Evolutionary conservation across 2,329 filamentous ascomycete genomes (phyloP).

Genomic region (Aspergillus sp.): DNA sequence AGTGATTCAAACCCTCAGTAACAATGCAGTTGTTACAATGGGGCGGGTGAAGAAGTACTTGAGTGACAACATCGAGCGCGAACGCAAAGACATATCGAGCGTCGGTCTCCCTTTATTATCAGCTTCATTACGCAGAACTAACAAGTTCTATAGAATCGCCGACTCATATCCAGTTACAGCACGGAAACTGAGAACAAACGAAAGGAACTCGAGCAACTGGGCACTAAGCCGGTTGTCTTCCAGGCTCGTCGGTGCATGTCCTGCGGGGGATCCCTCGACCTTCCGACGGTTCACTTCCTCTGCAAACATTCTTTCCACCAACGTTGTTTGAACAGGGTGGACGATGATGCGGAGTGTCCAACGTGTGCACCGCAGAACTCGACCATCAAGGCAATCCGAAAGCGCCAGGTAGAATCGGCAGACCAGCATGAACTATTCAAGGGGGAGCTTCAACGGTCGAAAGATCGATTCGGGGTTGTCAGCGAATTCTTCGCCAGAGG

Average conservation of each 20-base stretch:
- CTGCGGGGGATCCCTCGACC: constrained; percentile 74
- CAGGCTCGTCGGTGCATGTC: constrained; percentile 84
- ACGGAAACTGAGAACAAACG: constrained; percentile 78
- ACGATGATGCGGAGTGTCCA: constrained; percentile 75
- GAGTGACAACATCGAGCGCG: constrained; percentile 80
- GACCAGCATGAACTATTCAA: constrained; percentile 87
- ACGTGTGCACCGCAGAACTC: constrained; percentile 81
- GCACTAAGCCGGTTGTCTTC: constrained; percentile 80
- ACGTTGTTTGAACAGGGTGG: constrained; percentile 71
- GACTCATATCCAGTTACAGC: constrained; percentile 79
- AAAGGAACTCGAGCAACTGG: constrained; percentile 73
- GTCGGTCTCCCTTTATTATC: constrained; percentile 27
- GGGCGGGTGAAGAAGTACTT: constrained; percentile 95
- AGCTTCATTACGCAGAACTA: constrained; percentile 12
- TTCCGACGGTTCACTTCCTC: constrained; percentile 91
- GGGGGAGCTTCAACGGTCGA: constrained; percentile 72
- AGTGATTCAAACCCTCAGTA: constrained; percentile 86
- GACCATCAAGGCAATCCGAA: constrained; percentile 82
- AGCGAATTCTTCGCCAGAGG: constrained; percentile 94
- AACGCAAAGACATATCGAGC: constrained; percentile 79
- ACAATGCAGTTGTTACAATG: constrained; percentile 86
- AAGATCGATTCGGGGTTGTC: constrained; percentile 84
- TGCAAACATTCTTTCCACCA: constrained; percentile 98
- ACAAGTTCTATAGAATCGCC: constrained; percentile 61
- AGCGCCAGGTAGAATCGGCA: constrained; percentile 81